phyloP scores from a whole-genome alignment of 306 rosid genomes.

The Lithocarpus polystachyus region DNA sequence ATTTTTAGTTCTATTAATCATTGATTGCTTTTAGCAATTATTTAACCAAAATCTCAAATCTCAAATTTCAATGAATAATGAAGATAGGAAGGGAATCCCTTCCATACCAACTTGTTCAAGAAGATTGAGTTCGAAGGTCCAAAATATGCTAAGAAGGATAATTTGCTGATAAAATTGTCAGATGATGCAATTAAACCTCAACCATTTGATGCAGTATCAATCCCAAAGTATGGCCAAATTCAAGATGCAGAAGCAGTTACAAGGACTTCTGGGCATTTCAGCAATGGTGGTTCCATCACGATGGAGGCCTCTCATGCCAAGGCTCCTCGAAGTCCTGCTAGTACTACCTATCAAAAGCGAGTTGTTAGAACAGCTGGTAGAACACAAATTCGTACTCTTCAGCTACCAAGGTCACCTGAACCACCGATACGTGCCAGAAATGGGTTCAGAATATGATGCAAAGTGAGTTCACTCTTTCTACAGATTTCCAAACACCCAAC shows the following conservation, averaged over 20 bases:
- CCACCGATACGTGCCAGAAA: slow-evolving; percentile 4
- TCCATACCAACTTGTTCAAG: slow-evolving; percentile 44
- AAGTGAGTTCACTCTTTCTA: slow-evolving; percentile 23
- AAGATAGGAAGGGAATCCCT: slow-evolving; percentile 45
- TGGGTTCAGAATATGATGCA: slow-evolving; percentile 27
- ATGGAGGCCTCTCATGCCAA: neutral
- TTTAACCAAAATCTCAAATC: no score
- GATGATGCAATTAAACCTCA: slow-evolving; percentile 36
- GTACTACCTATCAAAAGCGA: neutral
- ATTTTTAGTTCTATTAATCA: no score
- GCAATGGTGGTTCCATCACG: slow-evolving; percentile 26
- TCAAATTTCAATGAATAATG: slow-evolving; percentile 12
- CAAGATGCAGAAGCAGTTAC: slow-evolving; percentile 44
- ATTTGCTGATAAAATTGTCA: slow-evolving; percentile 23
- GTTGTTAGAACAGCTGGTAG: neutral
- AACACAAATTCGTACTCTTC: slow-evolving; percentile 6
- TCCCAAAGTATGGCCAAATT: slow-evolving; percentile 19
- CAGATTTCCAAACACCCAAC: slow-evolving; percentile 46
- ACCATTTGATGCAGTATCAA: slow-evolving; percentile 31
- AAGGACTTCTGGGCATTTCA: slow-evolving; percentile 34
- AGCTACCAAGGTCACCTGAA: neutral
- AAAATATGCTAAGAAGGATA: slow-evolving; percentile 52
- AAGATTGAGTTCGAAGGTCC: slow-evolving; percentile 83
- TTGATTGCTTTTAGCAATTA: no score
- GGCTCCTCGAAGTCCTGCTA: slow-evolving; percentile 2